Conservation (phyloP, 179 eudicot genomes). For the Silene vulgaris region DNA sequence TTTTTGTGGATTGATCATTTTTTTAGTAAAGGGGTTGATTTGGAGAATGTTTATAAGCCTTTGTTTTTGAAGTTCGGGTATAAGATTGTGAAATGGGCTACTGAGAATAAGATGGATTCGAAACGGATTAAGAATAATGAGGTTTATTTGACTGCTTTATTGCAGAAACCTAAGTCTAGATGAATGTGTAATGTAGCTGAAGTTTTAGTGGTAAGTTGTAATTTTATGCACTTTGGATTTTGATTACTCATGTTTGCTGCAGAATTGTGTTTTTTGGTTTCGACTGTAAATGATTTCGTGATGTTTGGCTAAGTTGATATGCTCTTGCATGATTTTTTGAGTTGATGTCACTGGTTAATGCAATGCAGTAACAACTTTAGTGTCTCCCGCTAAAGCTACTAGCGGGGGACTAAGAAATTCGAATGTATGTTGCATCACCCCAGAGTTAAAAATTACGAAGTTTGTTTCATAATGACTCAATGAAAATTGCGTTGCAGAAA, state of each 20-base stretch:
- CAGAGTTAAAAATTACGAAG: too few relatives aligned
- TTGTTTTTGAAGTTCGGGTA: slow-evolving; percentile 65
- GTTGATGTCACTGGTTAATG: too few relatives aligned
- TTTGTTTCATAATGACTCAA: too few relatives aligned
- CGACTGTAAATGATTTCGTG: too few relatives aligned
- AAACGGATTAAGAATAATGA: slow-evolving; percentile 65
- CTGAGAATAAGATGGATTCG: slow-evolving; percentile 52
- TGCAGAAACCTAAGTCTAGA: slow-evolving; percentile 68
- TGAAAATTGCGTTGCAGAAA: too few relatives aligned
- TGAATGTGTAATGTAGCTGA: slow-evolving; percentile 22
- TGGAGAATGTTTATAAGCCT: slow-evolving; percentile 69
- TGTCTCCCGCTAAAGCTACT: too few relatives aligned
- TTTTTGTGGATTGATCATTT: slow-evolving; percentile 75
- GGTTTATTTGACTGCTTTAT: slow-evolving; percentile 68
- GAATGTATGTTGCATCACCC: too few relatives aligned
- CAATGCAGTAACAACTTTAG: too few relatives aligned
- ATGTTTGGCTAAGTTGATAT: too few relatives aligned
- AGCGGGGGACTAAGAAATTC: too few relatives aligned
- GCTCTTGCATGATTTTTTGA: too few relatives aligned
- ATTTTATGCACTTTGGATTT: not conserved
- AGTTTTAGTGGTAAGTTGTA: slow-evolving; percentile 24
- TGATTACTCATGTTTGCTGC: not conserved
- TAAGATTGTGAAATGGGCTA: slow-evolving; percentile 80
- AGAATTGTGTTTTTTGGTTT: not conserved
- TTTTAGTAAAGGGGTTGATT: slow-evolving; percentile 65